Conservation (phyloP, 768 basidiomycete species). For the Trametes gibbosa region DNA sequence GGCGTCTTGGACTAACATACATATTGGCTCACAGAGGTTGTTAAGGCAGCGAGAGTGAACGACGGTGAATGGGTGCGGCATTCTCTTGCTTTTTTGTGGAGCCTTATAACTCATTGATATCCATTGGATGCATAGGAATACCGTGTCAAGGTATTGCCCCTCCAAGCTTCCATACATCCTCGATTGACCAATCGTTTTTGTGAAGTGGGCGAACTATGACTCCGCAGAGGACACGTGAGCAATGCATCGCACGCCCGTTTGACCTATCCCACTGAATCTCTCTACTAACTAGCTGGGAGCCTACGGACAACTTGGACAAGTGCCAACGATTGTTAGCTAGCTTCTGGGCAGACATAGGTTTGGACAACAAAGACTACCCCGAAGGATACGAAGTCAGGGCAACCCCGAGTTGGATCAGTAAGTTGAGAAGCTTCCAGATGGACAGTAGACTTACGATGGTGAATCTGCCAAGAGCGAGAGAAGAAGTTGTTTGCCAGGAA, state of each 20-base stretch:
- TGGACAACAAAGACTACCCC: conserved; percentile 53
- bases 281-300: conserved; percentile 61
- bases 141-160: conserved; percentile 52
- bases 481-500: conserved; percentile 36
- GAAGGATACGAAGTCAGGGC: conserved; percentile 46
- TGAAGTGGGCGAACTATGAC: conserved; percentile 67
- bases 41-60: conserved; percentile 54
- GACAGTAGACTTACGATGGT: neutral
- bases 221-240: conserved; percentile 55
- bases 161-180: too few species aligned
- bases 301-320: conserved; percentile 50
- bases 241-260: neutral
- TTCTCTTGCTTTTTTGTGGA: neutral
- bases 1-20: neutral
- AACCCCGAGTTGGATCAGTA: conserved; percentile 57
- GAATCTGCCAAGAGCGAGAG: conserved; percentile 34
- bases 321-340: conserved; percentile 59
- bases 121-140: conserved; percentile 48
- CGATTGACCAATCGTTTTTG: too few species aligned
- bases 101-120: neutral
- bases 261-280: neutral
- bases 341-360: conserved; percentile 56
- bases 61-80: conserved; percentile 51
- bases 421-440: neutral
- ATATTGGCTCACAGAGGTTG: conserved; percentile 42